phyloP scores from a whole-genome alignment of 1,284 basidiomycete species.

The Irpex sp. region DNA sequence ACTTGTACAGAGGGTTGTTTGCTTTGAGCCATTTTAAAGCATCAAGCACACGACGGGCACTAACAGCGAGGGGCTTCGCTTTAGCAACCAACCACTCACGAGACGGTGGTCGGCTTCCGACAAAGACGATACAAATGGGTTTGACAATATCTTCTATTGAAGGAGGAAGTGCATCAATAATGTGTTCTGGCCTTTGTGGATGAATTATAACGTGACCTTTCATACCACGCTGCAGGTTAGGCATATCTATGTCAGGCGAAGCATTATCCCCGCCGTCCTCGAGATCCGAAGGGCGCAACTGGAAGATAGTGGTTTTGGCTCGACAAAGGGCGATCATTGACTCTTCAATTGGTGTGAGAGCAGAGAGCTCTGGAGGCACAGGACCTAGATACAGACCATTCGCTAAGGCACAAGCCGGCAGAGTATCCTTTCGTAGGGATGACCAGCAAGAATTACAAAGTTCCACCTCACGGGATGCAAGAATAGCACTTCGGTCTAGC shows the following conservation, averaged over 20 bases:
- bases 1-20: no score
- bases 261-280: no score
- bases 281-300: slow-evolving; percentile 8
- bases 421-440: no score
- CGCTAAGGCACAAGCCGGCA: slow-evolving; percentile 17
- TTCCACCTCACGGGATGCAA: no score
- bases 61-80: no score
- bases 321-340: slow-evolving; percentile 26
- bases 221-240: slow-evolving; percentile 23
- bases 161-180: slow-evolving; percentile 21
- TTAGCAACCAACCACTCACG: slow-evolving; percentile 30
- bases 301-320: slow-evolving; percentile 22
- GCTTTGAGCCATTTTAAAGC: no score
- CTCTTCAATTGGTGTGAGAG: slow-evolving; percentile 29
- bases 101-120: slow-evolving; percentile 26
- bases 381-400: slow-evolving; percentile 24
- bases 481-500: no score
- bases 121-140: slow-evolving; percentile 32
- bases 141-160: neutral
- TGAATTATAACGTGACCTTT: slow-evolving; percentile 34
- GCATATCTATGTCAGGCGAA: slow-evolving; percentile 9
- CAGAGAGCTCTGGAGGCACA: slow-evolving; percentile 23
- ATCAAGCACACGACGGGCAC: no score
- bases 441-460: no score
- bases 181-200: slow-evolving; percentile 26